Evolutionary conservation across 2,329 filamentous ascomycete species (phyloP).

Genomic region (Aspergillus aculeatinus): DNA sequence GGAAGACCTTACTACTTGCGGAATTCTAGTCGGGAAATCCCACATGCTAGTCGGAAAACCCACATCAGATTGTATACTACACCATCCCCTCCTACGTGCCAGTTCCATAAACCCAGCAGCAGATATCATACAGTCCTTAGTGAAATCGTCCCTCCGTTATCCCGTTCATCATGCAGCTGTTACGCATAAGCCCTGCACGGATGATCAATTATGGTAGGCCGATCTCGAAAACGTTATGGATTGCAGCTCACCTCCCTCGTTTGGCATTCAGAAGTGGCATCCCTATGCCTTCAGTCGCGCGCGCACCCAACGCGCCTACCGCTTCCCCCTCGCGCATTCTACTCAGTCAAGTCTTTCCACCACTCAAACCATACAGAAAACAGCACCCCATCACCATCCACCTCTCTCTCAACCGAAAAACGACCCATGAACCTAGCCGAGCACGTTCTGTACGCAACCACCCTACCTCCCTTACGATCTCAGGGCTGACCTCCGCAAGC

Average conservation of each 20-base stretch:
- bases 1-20: neutral
- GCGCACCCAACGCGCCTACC: neutral
- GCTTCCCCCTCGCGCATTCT: neutral
- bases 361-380: neutral
- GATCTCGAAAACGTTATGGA: too few relatives aligned
- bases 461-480: neutral
- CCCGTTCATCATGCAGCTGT: too few relatives aligned
- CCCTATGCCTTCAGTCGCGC: neutral
- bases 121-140: too few relatives aligned
- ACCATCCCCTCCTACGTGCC: neutral
- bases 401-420: neutral
- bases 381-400: neutral
- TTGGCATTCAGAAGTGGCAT: too few relatives aligned
- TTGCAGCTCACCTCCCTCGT: too few relatives aligned
- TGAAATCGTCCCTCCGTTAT: too few relatives aligned
- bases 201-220: too few relatives aligned
- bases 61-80: neutral
- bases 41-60: neutral
- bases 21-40: neutral
- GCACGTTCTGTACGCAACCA: neutral
- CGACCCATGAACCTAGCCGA: constrained; percentile 1
- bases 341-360: neutral
- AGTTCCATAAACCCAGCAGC: too few relatives aligned
- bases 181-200: too few relatives aligned
- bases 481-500: neutral